A percentile compares a stretch with the other conserved stretches of the same genome.
Conservation (phyloP, 352 stramenopile species). For the Globisporangium orthogonon region DNA sequence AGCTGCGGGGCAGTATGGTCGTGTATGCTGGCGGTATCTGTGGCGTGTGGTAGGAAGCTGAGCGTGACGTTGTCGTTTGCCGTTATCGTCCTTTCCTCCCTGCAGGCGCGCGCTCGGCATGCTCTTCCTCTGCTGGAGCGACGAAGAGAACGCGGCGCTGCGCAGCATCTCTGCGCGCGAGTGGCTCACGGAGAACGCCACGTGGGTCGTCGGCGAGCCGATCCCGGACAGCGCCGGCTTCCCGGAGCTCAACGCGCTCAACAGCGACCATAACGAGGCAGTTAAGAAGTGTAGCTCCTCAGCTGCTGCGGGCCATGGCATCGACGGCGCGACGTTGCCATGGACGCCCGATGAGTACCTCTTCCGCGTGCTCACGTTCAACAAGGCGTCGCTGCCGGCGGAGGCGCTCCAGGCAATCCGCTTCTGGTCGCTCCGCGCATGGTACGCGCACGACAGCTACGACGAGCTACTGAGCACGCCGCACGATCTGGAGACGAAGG, state of each 20-base stretch:
- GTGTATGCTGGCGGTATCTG: too few relatives aligned
- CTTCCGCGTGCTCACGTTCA: slow-evolving; percentile 54
- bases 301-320: slow-evolving; percentile 9
- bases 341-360: slow-evolving; percentile 83
- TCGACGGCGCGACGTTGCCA: slow-evolving; percentile 44
- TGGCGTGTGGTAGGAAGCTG: too few relatives aligned
- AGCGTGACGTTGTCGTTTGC: background rate
- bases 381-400: slow-evolving; percentile 46
- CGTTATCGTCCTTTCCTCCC: background rate
- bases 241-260: slow-evolving; percentile 56
- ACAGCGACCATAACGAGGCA: slow-evolving; percentile 34
- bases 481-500: slow-evolving; percentile 53
- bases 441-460: slow-evolving; percentile 56
- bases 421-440: slow-evolving; percentile 72
- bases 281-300: background rate
- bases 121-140: slow-evolving; percentile 71
- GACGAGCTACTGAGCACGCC: slow-evolving; percentile 26
- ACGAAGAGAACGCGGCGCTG: slow-evolving; percentile 56
- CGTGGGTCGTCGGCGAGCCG: slow-evolving; percentile 48
- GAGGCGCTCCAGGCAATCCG: slow-evolving; percentile 62
- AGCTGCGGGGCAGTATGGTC: too few relatives aligned
- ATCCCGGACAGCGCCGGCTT: slow-evolving; percentile 65
- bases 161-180: slow-evolving; percentile 66
- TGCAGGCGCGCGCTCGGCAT: slow-evolving; percentile 54
- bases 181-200: slow-evolving; percentile 59